Evolutionary conservation across 1,284 basidiomycete species (phyloP), one percentile per base, ranked within the genome.

Genomic region (Ceraceosorus guamensis): DNA sequence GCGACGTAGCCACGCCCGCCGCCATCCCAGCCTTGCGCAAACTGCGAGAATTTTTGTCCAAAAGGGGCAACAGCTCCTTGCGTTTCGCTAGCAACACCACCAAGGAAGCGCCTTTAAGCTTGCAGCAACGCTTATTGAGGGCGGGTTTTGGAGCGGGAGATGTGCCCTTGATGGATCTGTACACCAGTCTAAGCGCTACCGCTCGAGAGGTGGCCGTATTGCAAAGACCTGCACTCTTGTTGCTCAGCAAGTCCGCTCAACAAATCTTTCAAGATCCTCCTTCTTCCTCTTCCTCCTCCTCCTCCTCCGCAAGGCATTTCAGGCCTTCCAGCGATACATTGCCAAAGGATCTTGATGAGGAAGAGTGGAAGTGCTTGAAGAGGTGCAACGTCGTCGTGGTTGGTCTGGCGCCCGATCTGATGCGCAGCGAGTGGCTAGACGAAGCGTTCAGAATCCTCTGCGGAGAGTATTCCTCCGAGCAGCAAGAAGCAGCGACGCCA

Each of bases 381-480:
- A 62, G 74, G 4, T 81, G 82, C 67, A 84, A 87, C 66, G 79
- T 82, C 0, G 85, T 87, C 48, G 81, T 87, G n/a, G 72, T 87
- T 13, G 85, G 85, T 5, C 80, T 85, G 16, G 80, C 84, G 0
- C 84, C 84, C 1, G 62, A 77, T 0, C 66, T 78, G 2, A 79
- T 87, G 61, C 78, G 79, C 68, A 73, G 78, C 2, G 75, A 78
- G 54, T 32, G 53, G 14, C 79, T 88, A 52, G 86, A 86, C 71
- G 79, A 79, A 7, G 86, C 86, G 0, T 87, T 87, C 63, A 81
- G 85, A 1, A 79, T 87, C 16, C 79, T 87, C 5, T 67, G 73
- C 11, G 56, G 65, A 6, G 77, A 46, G 41, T 37, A 30, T 14
- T 32, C 14, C 8, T 13, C 32, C 7, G 8, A 7, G 14, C 7